These are phyloP conservation scores for Kodamaea suecica DNA, from an alignment of 1,139 yeast genomes.

Conservation along the genomic window DNA sequence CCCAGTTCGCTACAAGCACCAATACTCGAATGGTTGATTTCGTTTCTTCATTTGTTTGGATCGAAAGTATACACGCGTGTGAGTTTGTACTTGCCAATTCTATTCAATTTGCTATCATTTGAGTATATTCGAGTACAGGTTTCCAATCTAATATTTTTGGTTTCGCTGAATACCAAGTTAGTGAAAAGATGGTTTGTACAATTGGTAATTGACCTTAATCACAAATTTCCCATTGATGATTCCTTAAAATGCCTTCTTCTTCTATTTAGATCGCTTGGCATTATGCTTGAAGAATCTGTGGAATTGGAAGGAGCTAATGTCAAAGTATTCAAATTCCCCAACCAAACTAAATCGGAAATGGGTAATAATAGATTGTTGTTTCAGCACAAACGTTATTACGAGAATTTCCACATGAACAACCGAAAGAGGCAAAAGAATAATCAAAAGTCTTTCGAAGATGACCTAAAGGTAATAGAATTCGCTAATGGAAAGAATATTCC, in stretches of 20 bases:
- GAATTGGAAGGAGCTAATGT: constrained; percentile 3
- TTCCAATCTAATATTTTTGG: constrained; percentile 39
- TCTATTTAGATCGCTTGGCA: constrained; percentile 19
- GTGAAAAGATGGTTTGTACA: constrained; percentile 42
- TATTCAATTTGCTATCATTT: constrained; percentile 42
- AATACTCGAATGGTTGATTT: constrained; percentile 33
- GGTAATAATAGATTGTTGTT: constrained; percentile 1
- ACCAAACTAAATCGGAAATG: background rate
- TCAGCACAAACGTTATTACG: constrained; percentile 5
- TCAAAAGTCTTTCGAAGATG: constrained; percentile 1
- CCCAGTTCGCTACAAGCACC: constrained; percentile 19
- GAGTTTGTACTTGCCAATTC: constrained; percentile 24
- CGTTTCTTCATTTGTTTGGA: constrained; percentile 29
- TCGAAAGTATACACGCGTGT: constrained; percentile 15
- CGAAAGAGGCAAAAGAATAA: constrained; percentile 5
- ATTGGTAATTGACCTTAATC: constrained; percentile 29
- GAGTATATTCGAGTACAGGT: constrained; percentile 43
- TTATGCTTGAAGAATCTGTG: background rate
- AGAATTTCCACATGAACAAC: constrained; percentile 3
- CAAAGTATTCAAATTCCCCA: constrained; percentile 3
- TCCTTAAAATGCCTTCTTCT: constrained; percentile 25
- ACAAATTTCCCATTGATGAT: constrained; percentile 36
- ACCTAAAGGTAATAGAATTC: constrained; percentile 10
- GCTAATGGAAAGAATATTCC: constrained; percentile 10
- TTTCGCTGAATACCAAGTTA: constrained; percentile 24